phyloP scores from a whole-genome alignment of 345 rosid species.

The Eucalyptus globulus region DNA sequence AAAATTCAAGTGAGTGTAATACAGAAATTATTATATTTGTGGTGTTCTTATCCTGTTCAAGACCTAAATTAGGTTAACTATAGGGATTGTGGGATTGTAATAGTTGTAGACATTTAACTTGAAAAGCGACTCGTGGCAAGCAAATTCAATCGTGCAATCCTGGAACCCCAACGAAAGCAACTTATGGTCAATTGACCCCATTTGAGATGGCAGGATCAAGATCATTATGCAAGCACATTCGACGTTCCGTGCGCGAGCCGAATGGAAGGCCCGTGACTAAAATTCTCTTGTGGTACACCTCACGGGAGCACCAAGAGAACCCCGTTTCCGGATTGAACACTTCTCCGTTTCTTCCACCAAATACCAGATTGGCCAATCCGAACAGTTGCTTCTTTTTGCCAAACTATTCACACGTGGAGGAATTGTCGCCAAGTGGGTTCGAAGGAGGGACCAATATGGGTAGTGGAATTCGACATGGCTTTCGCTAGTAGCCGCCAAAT shows the following conservation, averaged over 20 bases:
- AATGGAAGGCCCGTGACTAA: background rate
- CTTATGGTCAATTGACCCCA: background rate
- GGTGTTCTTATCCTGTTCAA: background rate
- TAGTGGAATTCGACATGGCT: background rate
- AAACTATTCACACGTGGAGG: background rate
- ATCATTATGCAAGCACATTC: background rate
- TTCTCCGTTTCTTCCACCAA: background rate
- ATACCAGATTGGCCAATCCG: background rate
- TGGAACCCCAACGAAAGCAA: background rate
- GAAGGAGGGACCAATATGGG: background rate
- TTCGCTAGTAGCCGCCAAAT: background rate
- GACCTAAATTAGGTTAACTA: background rate
- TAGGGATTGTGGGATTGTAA: background rate
- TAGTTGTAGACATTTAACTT: background rate
- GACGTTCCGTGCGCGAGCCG: background rate
- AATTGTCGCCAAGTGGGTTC: background rate
- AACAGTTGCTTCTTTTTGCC: background rate
- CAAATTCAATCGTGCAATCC: background rate
- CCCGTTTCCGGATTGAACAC: background rate
- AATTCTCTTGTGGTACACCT: background rate
- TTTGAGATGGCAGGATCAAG: background rate
- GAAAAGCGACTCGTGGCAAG: background rate
- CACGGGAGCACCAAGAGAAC: background rate
- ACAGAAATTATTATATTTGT: background rate
- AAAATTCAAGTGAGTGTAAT: accelerated